Conservation (phyloP, 2,329 filamentous ascomycete genomes). For the Sarocladium oryzae region DNA sequence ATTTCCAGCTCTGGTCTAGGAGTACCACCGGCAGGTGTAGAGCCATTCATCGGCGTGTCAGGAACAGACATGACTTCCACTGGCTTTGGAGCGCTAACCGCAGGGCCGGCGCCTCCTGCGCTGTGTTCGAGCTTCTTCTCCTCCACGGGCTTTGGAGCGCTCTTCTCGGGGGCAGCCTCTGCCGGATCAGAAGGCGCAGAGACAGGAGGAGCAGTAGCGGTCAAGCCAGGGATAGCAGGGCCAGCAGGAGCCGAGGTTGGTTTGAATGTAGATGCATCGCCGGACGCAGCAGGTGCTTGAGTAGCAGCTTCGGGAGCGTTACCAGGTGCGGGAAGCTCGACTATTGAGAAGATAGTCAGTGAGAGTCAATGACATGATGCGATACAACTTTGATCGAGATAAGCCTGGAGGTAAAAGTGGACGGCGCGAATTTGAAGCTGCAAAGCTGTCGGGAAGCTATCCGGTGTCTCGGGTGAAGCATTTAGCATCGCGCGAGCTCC, state of each 20-base stretch:
- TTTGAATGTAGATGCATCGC: background rate
- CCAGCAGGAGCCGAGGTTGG: background rate
- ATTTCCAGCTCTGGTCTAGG: conserved; percentile 29
- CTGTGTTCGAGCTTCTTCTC: conserved; percentile 10
- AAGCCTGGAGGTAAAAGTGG: background rate
- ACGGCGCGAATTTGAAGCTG: background rate
- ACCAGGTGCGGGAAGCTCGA: background rate
- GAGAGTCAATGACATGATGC: background rate
- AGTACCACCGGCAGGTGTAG: conserved; percentile 28
- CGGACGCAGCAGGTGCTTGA: background rate
- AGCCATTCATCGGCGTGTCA: conserved; percentile 26
- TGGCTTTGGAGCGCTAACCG: conserved; percentile 21
- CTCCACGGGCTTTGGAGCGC: background rate
- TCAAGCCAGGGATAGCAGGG: background rate
- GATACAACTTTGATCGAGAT: background rate
- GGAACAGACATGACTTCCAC: conserved; percentile 29
- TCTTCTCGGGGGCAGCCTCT: background rate
- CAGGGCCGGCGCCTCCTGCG: conserved; percentile 14
- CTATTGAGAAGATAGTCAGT: background rate
- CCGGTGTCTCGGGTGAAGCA: no score
- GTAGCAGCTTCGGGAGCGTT: background rate
- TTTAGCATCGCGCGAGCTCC: background rate
- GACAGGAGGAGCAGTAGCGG: background rate
- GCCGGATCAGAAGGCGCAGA: background rate
- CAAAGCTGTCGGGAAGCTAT: no score